These are phyloP conservation scores for Xylariomycetidae sp. DNA, from an alignment of 2,329 filamentous ascomycete species.

Conservation along the genomic window DNA sequence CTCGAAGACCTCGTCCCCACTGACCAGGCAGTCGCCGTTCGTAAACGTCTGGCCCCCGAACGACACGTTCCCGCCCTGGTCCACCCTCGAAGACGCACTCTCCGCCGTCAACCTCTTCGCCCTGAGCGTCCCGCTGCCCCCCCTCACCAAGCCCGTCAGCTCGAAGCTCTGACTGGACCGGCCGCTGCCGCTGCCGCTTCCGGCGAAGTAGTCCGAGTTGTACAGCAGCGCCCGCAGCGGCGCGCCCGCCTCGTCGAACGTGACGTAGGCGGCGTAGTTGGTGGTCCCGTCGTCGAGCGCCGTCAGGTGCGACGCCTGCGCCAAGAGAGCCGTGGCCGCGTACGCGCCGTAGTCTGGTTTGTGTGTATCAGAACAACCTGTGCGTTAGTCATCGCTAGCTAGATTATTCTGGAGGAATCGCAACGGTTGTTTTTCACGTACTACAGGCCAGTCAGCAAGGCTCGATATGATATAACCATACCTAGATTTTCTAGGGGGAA, in stretches of 20 bases:
- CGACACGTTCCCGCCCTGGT: conserved; percentile 36
- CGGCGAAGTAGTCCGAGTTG: conserved; percentile 39
- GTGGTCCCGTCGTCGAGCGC: conserved; percentile 39
- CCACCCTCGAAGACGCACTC: conserved; percentile 37
- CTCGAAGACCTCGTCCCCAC: conserved; percentile 36
- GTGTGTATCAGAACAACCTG: no score
- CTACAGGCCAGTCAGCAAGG: no score
- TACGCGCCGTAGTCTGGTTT: conserved; percentile 50
- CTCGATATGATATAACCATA: no score
- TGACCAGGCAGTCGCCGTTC: conserved; percentile 39
- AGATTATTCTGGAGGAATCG: no score
- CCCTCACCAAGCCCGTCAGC: conserved; percentile 36
- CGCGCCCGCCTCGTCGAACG: conserved; percentile 32
- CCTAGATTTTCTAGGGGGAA: no score
- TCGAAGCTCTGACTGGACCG: conserved; percentile 35
- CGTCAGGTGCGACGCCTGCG: conserved; percentile 37
- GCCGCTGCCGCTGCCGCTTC: conserved; percentile 26
- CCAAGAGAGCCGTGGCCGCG: conserved; percentile 40
- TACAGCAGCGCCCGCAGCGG: conserved; percentile 38
- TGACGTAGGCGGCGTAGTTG: conserved; percentile 41
- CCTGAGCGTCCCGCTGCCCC: conserved; percentile 23
- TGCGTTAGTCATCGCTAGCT: no score
- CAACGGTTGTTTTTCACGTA: no score
- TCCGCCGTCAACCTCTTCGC: conserved; percentile 42
- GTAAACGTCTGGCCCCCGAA: conserved; percentile 43